A percentile compares a stretch with the other conserved stretches of the same genome.
These are phyloP conservation scores for Aspergillus bertholletiae DNA, from an alignment of 495 filamentous ascomycete genomes.

Conservation along the genomic window DNA sequence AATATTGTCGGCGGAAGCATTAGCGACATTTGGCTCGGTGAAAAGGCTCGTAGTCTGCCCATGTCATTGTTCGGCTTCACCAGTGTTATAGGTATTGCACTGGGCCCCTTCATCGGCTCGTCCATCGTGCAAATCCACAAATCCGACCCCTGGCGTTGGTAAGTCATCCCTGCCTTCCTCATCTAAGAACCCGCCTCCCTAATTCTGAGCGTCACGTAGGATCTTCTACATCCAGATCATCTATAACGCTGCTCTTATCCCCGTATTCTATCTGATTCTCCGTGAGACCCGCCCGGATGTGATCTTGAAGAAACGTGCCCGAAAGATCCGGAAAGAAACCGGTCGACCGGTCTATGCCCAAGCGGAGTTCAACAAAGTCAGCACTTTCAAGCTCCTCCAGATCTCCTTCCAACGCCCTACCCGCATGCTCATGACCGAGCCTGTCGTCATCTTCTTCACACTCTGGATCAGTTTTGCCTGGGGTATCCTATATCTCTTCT, in stretches of 20 bases:
- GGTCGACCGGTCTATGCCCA: constrained; percentile 41
- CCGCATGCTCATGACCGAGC: constrained; percentile 49
- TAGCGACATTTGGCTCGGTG: constrained; percentile 40
- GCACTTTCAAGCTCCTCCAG: constrained; percentile 21
- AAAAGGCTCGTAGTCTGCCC: constrained; percentile 36
- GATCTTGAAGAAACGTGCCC: constrained; percentile 60
- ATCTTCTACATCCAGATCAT: constrained; percentile 54
- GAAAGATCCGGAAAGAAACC: constrained; percentile 59
- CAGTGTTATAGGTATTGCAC: constrained; percentile 41
- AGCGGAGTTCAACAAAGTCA: constrained; percentile 25
- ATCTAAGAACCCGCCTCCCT: neutral
- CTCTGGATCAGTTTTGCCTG: constrained; percentile 51
- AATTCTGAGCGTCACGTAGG: constrained; percentile 15
- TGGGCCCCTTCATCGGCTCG: constrained; percentile 48
- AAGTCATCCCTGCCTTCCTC: constrained; percentile 1
- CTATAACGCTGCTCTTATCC: constrained; percentile 40
- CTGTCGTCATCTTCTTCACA: constrained; percentile 50
- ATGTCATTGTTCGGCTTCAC: constrained; percentile 44
- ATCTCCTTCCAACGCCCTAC: constrained; percentile 43
- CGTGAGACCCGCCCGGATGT: constrained; percentile 39
- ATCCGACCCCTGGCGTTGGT: constrained; percentile 43
- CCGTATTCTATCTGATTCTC: constrained; percentile 41
- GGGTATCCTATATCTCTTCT: constrained; percentile 51
- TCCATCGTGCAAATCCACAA: constrained; percentile 35
- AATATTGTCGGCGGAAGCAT: constrained; percentile 47